A percentile compares a stretch with the other conserved stretches of the same genome.
These are phyloP conservation scores for Sporothrix globosa DNA, from an alignment of 2,329 filamentous ascomycete genomes.

Conservation along the genomic window DNA sequence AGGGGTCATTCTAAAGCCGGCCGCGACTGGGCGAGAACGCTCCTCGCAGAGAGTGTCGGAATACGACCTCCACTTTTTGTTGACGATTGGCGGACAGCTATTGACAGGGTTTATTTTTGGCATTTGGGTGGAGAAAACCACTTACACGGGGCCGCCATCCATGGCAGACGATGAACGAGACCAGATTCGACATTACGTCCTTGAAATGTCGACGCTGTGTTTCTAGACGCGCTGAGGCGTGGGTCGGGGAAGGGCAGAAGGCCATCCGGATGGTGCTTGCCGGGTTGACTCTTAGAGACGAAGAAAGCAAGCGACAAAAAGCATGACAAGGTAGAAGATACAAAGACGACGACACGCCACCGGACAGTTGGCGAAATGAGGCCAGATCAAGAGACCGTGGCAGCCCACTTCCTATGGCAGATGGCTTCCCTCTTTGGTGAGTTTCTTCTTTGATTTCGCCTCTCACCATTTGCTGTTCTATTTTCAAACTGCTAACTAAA, in stretches of 20 bases:
- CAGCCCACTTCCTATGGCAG: neutral
- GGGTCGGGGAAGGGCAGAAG: neutral
- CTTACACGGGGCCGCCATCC: slow-evolving; percentile 14
- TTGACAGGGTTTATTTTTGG: slow-evolving; percentile 21
- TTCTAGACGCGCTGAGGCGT: slow-evolving; percentile 16
- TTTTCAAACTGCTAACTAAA: neutral
- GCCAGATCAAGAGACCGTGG: slow-evolving; percentile 8
- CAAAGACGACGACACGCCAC: slow-evolving; percentile 14
- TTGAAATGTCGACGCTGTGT: neutral
- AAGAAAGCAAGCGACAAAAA: neutral
- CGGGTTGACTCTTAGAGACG: too few relatives aligned
- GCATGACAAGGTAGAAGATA: neutral
- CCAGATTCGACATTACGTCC: neutral
- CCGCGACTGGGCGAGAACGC: neutral
- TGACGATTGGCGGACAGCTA: slow-evolving; percentile 26
- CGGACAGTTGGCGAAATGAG: slow-evolving; percentile 25
- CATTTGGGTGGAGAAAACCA: neutral
- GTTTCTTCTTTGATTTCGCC: neutral
- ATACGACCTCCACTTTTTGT: neutral
- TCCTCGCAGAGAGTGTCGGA: neutral
- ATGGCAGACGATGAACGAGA: slow-evolving; percentile 1
- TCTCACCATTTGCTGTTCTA: neutral
- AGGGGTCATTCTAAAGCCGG: neutral
- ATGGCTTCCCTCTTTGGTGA: neutral
- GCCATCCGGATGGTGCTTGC: neutral